Evolutionary conservation across 768 basidiomycete species (phyloP), one percentile per base, ranked within the genome.

Genomic region (Mycena filopes): DNA sequence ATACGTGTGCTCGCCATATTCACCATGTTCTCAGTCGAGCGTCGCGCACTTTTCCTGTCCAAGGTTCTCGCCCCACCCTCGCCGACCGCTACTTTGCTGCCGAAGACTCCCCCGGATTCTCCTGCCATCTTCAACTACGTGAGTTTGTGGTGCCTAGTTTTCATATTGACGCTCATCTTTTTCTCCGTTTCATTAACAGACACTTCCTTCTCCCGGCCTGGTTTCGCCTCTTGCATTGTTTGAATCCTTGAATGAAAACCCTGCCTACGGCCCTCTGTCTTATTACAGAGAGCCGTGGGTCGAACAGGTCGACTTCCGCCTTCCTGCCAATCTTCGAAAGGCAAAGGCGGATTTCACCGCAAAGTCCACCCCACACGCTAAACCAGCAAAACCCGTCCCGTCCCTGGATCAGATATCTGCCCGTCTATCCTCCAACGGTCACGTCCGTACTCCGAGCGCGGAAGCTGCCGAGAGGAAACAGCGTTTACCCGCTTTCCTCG

Each of bases 381-480:
- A 49, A 40, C 61, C 63, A 61, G 66, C 58, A 41, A 77, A 76
- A 65, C 68, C 73, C 45, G 72, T 88, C 40, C 92, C 92, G 23
- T 93, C 92, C 26, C 85, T 94, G 64, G 91, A 91, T 68, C 88
- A 93, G 72, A 93, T 93, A 63, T 86, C 87, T 33, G 88, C 91
- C 43, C 90, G 83, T 66, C 70, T 92, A 70, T 82, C 80, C 65
- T 76, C 78, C 26, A 79, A 80, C 36, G 74, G 75, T 54, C 75
- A 79, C 64, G 72, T 76, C 59, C 63, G 64, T 63, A 60, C 68
- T 71, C 75, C 68, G 70, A 60, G 68, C 65, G 61, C 65, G 12
- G 65, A 69, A 54, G 65, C 60, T 23, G 65, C 47, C 26, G 72
- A 72, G 58, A 55, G 66, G 49, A 67, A 70, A 28, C 33, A 42